Evolutionary conservation across 768 basidiomycete species (phyloP), one percentile per base, ranked within the genome.

Genomic region (Guyanaporus albipodus): DNA sequence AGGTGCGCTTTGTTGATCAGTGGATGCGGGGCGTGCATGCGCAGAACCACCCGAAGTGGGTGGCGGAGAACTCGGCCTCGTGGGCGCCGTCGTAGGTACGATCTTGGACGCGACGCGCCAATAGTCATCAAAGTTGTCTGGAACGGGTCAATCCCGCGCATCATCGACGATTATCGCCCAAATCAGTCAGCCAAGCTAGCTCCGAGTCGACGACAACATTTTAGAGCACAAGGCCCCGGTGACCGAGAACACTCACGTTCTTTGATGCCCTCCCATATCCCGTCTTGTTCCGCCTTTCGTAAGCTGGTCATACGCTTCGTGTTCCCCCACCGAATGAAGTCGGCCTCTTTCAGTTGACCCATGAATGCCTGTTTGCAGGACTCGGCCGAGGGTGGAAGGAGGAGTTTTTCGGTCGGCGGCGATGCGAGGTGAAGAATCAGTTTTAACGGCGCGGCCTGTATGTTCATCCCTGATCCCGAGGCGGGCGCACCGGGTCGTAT

Each of bases 241-340:
- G 42, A 49, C 15, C 18, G 38, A 34, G n/a, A 47, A 36, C 11
- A 71, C 92, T 70, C 62, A 97, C 95, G 91, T 58, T 91, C 87
- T 70, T 86, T 85, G 53, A 99, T 87, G 8, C 93, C 93, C 58
- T 96, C 92, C 96, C 96, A 99, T 45, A 97, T 80, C 1, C 85
- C 91, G 63, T 99, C 96, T 62, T 98, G 90, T 60, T 98, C 95
- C 21, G 78, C 82, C 65, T 93, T 91, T 44, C 92, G 71, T 27
- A 99, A 74, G 15, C 88, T 82, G 2, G 92, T 97, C 72, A 97
- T 91, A 28, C 92, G 80, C 61, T 91, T 91, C 17, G 91, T 94
- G 68, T 87, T 96, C 2, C 96, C 91, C 92, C 93, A 98, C 38
- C 95, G 77, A 38, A 96, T 83, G 61, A 96, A 97, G 64, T 99